Conservation (phyloP, 306 rosid genomes). For the Fagus crenata region DNA sequence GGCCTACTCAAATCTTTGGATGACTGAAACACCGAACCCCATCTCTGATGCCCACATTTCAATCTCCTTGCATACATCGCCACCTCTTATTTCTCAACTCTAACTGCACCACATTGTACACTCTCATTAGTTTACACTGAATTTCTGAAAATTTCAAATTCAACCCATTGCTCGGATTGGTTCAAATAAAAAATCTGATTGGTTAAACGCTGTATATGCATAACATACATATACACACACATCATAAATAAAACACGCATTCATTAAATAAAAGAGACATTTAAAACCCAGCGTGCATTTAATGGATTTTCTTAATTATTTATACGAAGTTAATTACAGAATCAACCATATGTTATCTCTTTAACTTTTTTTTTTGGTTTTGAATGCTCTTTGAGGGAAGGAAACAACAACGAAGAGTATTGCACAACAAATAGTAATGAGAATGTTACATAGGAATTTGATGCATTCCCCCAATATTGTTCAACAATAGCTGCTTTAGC, state of each 20-base stretch:
- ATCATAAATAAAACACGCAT: too few species aligned
- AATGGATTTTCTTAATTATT: too few species aligned
- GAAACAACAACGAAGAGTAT: neutral
- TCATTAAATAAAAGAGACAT: too few species aligned
- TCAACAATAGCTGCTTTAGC: neutral
- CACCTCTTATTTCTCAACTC: slow-evolving; percentile 36
- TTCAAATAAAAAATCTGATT: neutral
- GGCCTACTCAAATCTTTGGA: slow-evolving; percentile 54
- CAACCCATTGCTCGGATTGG: neutral
- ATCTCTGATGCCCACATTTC: slow-evolving; percentile 62
- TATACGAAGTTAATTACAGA: neutral
- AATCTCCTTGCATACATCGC: slow-evolving; percentile 80
- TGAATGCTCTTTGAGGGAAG: neutral
- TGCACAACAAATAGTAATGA: neutral
- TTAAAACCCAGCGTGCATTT: too few species aligned
- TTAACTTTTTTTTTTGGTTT: neutral
- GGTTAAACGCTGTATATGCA: neutral
- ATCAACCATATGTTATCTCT: neutral
- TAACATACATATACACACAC: too few species aligned
- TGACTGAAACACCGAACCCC: slow-evolving; percentile 58
- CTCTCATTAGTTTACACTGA: slow-evolving; percentile 29
- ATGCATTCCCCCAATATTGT: neutral
- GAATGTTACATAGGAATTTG: neutral
- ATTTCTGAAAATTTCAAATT: neutral
- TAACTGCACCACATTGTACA: slow-evolving; percentile 34